Percentiles rank a stretch among this genome's conserved stretches.
Evolutionary conservation across 2,329 filamentous ascomycete species (phyloP).

Genomic region (Bretziella fagacearum): DNA sequence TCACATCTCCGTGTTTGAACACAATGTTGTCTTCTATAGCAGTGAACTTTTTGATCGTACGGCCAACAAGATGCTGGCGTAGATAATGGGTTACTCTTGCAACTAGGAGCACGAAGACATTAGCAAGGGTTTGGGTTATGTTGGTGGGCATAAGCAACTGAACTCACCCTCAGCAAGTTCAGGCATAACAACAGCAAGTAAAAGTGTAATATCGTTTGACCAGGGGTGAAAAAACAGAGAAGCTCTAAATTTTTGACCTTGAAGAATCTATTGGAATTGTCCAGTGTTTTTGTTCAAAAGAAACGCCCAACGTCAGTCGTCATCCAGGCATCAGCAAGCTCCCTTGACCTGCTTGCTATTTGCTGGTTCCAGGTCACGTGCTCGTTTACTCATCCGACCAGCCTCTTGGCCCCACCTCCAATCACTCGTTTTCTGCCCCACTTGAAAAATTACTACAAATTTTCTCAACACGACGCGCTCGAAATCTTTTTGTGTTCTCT

Average conservation of each 20-base stretch:
- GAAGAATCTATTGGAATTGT: neutral
- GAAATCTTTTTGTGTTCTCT: slow-evolving; percentile 15
- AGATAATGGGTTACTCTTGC: slow-evolving; percentile 77
- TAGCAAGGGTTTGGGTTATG: slow-evolving; percentile 4
- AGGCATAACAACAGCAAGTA: slow-evolving; percentile 33
- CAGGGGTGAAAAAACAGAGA: neutral
- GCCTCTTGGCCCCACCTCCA: neutral
- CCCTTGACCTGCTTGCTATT: neutral
- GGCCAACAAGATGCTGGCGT: slow-evolving; percentile 66
- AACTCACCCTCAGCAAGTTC: slow-evolving; percentile 42
- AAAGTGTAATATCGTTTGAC: neutral
- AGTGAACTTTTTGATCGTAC: slow-evolving; percentile 51
- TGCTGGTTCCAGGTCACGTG: neutral
- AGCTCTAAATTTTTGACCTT: neutral
- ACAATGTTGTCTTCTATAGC: slow-evolving; percentile 69
- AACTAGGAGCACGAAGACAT: slow-evolving; percentile 30
- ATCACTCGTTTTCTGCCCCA: slow-evolving; percentile 7
- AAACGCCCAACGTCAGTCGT: too few relatives aligned
- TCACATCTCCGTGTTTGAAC: slow-evolving; percentile 81
- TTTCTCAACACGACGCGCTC: slow-evolving; percentile 6
- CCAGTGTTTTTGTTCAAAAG: too few relatives aligned
- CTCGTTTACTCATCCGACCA: neutral
- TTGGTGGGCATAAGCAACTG: neutral
- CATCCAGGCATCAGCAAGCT: neutral
- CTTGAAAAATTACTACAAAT: slow-evolving; percentile 11